Percentiles rank a stretch among this genome's conserved stretches.
Conservation (phyloP, 2,329 filamentous ascomycete genomes). For the Immersiporthe knoxdaviesiana region DNA sequence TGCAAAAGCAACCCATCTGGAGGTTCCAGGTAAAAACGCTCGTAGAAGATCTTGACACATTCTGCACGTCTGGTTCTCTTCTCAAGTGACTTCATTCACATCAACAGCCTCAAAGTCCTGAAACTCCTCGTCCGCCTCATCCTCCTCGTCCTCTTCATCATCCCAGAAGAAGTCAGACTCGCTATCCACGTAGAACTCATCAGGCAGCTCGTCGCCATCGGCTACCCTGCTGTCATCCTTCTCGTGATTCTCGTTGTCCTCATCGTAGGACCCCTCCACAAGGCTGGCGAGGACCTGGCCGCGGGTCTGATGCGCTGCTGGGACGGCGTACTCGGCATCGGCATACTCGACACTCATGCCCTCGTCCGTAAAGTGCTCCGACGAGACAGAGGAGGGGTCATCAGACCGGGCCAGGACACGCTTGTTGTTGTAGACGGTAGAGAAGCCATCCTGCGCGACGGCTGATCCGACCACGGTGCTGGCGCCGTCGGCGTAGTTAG, state of each 20-base stretch:
- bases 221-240: slow-evolving; percentile 17
- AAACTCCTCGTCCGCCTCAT: neutral
- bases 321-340: slow-evolving; percentile 36
- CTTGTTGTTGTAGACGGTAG: slow-evolving; percentile 40
- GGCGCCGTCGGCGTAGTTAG: slow-evolving; percentile 37
- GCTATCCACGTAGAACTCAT: slow-evolving; percentile 23
- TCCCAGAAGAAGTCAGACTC: slow-evolving; percentile 3
- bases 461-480: slow-evolving; percentile 41
- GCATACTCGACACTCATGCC: slow-evolving; percentile 38
- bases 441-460: slow-evolving; percentile 46
- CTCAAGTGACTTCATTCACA: neutral
- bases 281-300: slow-evolving; percentile 31
- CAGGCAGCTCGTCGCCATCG: slow-evolving; percentile 31
- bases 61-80: neutral
- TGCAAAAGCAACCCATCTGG: no score
- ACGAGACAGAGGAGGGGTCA: slow-evolving; percentile 37
- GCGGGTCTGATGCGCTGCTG: slow-evolving; percentile 31
- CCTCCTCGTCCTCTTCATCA: neutral
- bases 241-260: slow-evolving; percentile 11
- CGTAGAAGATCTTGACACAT: no score
- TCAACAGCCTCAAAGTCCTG: slow-evolving; percentile 14
- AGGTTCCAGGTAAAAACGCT: no score
- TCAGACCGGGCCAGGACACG: slow-evolving; percentile 41
- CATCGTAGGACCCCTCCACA: slow-evolving; percentile 25
- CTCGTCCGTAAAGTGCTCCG: slow-evolving; percentile 42